Conservation (phyloP, 352 stramenopile genomes). For the Pythium rhizo-oryzae region DNA sequence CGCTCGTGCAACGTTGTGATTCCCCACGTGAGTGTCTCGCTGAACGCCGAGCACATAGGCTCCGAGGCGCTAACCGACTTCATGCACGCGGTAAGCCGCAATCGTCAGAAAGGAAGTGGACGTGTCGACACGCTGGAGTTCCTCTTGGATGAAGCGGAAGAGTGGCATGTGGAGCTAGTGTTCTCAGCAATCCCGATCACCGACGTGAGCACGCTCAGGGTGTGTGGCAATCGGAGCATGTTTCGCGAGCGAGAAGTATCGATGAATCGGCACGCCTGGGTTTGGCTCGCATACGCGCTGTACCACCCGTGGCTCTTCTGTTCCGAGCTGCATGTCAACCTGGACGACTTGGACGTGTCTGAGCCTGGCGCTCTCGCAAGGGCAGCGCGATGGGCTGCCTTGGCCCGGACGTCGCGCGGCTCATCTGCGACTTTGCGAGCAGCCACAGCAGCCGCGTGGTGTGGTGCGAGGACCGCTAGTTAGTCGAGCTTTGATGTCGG, state of each 20-base stretch:
- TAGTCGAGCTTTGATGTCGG: no score
- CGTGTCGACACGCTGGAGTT: background rate
- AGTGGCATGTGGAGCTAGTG: background rate
- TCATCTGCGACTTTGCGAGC: background rate
- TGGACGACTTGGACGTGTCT: background rate
- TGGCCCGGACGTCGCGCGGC: background rate
- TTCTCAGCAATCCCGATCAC: conserved; percentile 1
- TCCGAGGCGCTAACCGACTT: background rate
- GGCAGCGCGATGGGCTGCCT: background rate
- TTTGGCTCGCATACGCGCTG: conserved; percentile 4
- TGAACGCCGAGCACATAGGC: background rate
- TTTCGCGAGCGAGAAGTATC: background rate
- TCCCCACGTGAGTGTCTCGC: background rate
- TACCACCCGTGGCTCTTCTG: conserved; percentile 4
- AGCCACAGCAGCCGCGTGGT: background rate
- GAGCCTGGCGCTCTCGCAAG: background rate
- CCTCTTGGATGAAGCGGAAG: background rate
- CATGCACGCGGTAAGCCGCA: background rate
- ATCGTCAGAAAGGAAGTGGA: background rate
- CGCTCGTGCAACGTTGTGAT: background rate
- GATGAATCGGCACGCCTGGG: background rate
- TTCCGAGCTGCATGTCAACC: background rate
- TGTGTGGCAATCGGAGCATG: background rate
- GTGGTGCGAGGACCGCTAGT: background rate
- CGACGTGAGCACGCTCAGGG: background rate